These are phyloP conservation scores for Carex parvula DNA, from an alignment of 176 grass and related monocot species.

Conservation along the genomic window DNA sequence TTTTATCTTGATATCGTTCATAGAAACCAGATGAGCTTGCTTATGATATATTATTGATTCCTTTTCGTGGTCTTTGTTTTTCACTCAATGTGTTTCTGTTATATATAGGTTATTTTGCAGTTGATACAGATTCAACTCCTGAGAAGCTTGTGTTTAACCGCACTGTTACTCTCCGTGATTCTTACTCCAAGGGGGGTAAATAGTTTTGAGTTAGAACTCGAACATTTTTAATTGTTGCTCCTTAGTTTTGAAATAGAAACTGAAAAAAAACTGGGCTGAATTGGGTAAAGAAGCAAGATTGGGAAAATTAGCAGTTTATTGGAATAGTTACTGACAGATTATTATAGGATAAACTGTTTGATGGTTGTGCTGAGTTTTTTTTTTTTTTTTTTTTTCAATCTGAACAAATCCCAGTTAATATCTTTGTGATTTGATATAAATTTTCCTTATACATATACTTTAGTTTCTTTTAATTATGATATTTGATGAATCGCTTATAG, in stretches of 20 bases:
- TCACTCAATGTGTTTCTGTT: not conserved
- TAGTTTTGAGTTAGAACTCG: not conserved
- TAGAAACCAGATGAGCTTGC: not conserved
- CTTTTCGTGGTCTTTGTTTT: not conserved
- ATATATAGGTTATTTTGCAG: conserved; percentile 75
- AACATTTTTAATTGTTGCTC: not conserved
- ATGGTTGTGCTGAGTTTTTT: not conserved
- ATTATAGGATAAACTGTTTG: not conserved
- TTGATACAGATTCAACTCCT: conserved; percentile 54
- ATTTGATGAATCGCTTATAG: not conserved
- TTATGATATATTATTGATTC: conserved; percentile 2
- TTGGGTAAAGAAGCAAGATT: not conserved
- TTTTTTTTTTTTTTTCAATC: not conserved
- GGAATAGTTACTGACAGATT: conserved; percentile 8
- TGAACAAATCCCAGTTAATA: not conserved
- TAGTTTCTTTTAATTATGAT: not conserved
- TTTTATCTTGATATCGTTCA: not conserved
- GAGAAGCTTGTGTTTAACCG: conserved; percentile 84
- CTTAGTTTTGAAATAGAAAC: not conserved
- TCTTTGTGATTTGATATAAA: not conserved
- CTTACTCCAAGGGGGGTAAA: conserved; percentile 56
- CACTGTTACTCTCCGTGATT: conserved; percentile 81
- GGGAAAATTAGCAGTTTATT: not conserved
- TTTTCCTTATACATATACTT: not conserved
- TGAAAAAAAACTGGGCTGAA: not conserved